Conservation (phyloP, 306 rosid species). For the Sicyos baderoa region DNA sequence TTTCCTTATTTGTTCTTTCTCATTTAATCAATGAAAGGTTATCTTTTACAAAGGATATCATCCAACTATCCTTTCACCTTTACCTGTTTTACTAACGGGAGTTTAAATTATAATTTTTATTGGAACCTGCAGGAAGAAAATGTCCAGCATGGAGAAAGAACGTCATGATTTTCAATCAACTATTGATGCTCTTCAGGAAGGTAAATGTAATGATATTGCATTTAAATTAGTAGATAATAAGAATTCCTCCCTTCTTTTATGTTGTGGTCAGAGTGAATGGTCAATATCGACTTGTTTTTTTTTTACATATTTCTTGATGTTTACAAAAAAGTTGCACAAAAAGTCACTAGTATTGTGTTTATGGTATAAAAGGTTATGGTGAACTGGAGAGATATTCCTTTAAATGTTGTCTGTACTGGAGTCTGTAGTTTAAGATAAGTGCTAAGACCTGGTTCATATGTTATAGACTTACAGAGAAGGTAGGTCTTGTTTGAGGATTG, state of each 20-base stretch:
- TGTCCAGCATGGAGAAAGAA: slow-evolving; percentile 78
- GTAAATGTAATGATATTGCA: slow-evolving; percentile 26
- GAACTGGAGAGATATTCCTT: neutral
- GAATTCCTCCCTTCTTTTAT: no score
- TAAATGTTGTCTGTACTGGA: neutral
- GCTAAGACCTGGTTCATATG: neutral
- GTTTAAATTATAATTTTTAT: slow-evolving; percentile 22
- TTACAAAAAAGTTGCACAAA: no score
- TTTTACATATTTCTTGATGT: no score
- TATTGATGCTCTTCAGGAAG: slow-evolving; percentile 83
- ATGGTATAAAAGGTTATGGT: neutral
- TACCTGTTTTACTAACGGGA: neutral
- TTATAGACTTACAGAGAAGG: neutral
- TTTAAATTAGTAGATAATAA: no score
- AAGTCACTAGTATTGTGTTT: neutral
- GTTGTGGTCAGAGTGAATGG: neutral
- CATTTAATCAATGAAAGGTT: neutral
- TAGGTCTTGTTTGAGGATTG: slow-evolving; percentile 2
- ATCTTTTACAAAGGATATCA: neutral
- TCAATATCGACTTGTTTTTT: neutral
- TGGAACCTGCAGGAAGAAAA: slow-evolving; percentile 59
- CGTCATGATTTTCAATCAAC: slow-evolving; percentile 81
- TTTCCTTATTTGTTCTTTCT: neutral
- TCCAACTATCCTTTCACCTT: neutral
- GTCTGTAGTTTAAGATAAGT: neutral